Conservation (phyloP, 495 filamentous ascomycete species). For the Bacidia gigantensis region DNA sequence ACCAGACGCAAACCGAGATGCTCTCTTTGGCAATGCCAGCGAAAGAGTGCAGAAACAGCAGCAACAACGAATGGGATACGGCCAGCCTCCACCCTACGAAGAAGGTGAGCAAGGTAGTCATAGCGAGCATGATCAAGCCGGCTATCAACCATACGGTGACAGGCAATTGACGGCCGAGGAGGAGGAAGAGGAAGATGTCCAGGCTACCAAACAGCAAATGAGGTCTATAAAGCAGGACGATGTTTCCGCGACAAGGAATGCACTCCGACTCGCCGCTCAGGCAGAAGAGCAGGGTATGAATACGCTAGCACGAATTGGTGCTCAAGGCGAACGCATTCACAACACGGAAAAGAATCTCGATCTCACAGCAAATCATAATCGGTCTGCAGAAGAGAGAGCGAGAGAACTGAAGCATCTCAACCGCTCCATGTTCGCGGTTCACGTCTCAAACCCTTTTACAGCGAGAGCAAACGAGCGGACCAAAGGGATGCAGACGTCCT, state of each 20-base stretch:
- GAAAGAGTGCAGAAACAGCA: conserved; percentile 37
- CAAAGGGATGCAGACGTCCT: conserved; percentile 48
- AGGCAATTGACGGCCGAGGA: conserved; percentile 64
- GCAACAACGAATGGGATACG: conserved; percentile 18
- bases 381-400: conserved; percentile 60
- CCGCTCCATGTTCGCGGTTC: conserved; percentile 70
- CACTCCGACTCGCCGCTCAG: conserved; percentile 49
- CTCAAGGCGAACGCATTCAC: conserved; percentile 63
- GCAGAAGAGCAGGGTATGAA: conserved; percentile 57
- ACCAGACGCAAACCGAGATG: conserved; percentile 43
- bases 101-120: conserved; percentile 32
- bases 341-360: conserved; percentile 59
- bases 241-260: conserved; percentile 55
- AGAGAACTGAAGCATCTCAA: conserved; percentile 64
- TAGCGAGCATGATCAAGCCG: conserved; percentile 30
- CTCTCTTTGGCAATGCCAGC: conserved; percentile 50
- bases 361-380: conserved; percentile 50
- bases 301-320: conserved; percentile 55
- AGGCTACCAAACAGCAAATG: conserved; percentile 60
- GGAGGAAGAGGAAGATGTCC: conserved; percentile 54
- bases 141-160: conserved; percentile 48
- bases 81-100: conserved; percentile 27
- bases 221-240: conserved; percentile 62
- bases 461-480: conserved; percentile 37
- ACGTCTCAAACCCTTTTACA: conserved; percentile 63